phyloP scores from a whole-genome alignment of 768 basidiomycete species.

The Collybia sp. region DNA sequence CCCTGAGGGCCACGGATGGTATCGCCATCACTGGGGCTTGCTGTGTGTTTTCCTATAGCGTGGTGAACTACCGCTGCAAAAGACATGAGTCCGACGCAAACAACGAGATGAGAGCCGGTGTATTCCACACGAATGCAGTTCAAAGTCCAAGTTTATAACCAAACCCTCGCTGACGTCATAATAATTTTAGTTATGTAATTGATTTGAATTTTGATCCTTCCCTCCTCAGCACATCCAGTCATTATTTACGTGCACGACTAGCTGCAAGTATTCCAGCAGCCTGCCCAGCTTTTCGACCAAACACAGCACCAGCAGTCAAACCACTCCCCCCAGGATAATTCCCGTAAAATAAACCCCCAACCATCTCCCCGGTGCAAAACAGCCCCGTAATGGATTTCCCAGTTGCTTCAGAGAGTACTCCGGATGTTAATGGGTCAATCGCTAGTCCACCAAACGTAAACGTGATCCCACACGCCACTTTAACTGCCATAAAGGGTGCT shows the following conservation, averaged over 20 bases:
- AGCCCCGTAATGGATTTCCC: slow-evolving; percentile 44
- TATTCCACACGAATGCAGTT: too few species aligned
- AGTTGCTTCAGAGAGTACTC: slow-evolving; percentile 39
- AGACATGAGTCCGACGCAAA: slow-evolving; percentile 20
- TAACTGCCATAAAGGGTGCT: slow-evolving; percentile 59
- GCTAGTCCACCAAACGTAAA: slow-evolving; percentile 71
- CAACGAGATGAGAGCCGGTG: slow-evolving; percentile 2
- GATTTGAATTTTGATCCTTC: too few species aligned
- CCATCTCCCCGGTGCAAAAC: slow-evolving; percentile 67
- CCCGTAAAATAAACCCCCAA: slow-evolving; percentile 55
- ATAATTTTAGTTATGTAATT: slow-evolving; percentile 5
- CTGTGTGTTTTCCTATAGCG: slow-evolving; percentile 2
- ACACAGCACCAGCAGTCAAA: slow-evolving; percentile 60
- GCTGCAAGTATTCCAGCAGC: too few species aligned
- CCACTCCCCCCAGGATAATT: slow-evolving; percentile 75
- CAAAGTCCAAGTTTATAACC: too few species aligned
- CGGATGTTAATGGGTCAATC: slow-evolving; percentile 50
- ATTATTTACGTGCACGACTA: neutral
- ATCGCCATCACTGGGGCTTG: neutral
- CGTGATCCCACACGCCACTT: slow-evolving; percentile 65
- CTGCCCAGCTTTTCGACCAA: slow-evolving; percentile 52
- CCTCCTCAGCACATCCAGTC: neutral
- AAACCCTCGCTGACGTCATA: slow-evolving; percentile 11
- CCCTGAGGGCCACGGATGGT: too few species aligned
- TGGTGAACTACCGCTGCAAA: slow-evolving; percentile 17